phyloP scores from a whole-genome alignment of 768 basidiomycete genomes.

The Strobilomyces confusus region DNA sequence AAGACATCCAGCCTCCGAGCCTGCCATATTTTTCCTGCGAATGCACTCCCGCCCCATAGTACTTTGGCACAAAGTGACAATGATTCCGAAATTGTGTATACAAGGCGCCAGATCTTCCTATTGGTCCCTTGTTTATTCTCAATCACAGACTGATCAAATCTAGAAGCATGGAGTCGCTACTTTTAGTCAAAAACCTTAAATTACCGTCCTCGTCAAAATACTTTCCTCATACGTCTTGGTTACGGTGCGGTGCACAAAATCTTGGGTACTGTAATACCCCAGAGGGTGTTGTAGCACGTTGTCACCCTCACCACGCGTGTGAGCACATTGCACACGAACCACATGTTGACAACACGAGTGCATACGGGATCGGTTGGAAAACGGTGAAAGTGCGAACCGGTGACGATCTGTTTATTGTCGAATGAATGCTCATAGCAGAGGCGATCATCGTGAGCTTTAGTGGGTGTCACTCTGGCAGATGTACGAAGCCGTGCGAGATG shows the following conservation, averaged over 20 bases:
- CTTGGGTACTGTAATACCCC: constrained; percentile 12
- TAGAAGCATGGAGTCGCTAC: constrained; percentile 21
- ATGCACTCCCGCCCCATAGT: neutral
- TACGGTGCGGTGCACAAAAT: constrained; percentile 13
- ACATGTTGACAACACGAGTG: constrained; percentile 16
- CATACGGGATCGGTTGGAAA: neutral
- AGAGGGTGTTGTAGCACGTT: constrained; percentile 10
- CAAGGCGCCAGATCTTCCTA: constrained; percentile 21
- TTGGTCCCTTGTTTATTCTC: constrained; percentile 11
- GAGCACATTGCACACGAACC: constrained; percentile 10
- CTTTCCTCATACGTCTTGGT: constrained; percentile 19
- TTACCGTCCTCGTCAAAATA: constrained; percentile 16
- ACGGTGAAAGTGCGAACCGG: neutral
- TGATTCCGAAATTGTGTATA: constrained; percentile 6
- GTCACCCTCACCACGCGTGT: constrained; percentile 5
- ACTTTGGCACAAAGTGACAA: neutral
- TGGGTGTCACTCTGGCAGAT: neutral
- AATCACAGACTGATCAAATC: constrained; percentile 19
- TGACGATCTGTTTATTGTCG: constrained; percentile 1
- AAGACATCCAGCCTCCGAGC: neutral
- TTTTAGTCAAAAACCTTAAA: constrained; percentile 30
- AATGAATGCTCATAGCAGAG: constrained; percentile 5
- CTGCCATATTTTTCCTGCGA: neutral
- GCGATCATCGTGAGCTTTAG: constrained; percentile 1
- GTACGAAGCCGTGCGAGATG: constrained; percentile 2